A percentile compares a stretch with the other conserved stretches of the same genome.
These are phyloP conservation scores for Verticillium longisporum DNA, from an alignment of 2,329 filamentous ascomycete species.

Conservation along the genomic window DNA sequence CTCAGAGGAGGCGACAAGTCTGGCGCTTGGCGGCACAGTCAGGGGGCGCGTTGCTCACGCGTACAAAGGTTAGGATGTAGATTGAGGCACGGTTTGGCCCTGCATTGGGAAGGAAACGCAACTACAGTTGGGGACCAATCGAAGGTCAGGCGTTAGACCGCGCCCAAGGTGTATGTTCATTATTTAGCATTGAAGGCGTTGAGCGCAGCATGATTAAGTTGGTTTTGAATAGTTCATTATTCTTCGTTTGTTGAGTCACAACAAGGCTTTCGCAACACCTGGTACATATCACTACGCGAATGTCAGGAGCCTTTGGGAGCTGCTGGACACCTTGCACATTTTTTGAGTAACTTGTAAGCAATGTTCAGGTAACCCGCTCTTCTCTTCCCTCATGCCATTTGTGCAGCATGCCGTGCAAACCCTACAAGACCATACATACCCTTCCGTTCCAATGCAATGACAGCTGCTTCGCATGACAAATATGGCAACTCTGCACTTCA, in stretches of 20 bases:
- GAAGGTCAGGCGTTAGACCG: neutral
- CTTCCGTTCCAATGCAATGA: no score
- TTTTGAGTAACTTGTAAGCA: neutral
- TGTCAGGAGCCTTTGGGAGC: neutral
- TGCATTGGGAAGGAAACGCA: neutral
- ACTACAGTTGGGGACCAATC: neutral
- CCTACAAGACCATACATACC: no score
- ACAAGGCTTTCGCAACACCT: neutral
- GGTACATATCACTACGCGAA: neutral
- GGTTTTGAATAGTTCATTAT: neutral
- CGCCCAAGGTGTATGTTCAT: neutral
- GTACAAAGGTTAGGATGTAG: neutral
- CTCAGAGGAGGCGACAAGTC: neutral
- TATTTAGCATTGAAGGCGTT: neutral
- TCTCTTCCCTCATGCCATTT: no score
- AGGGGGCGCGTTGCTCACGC: neutral
- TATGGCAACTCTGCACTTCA: no score
- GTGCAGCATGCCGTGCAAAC: no score
- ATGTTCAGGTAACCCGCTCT: neutral
- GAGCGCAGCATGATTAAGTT: neutral
- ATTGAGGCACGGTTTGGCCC: neutral
- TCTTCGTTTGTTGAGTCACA: neutral
- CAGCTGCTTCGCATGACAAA: no score
- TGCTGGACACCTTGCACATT: neutral
- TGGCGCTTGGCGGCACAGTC: neutral